Evolutionary conservation across 2,329 filamentous ascomycete genomes (phyloP), one percentile per base, ranked within the genome.

Genomic region (Verticillium nubilum): DNA sequence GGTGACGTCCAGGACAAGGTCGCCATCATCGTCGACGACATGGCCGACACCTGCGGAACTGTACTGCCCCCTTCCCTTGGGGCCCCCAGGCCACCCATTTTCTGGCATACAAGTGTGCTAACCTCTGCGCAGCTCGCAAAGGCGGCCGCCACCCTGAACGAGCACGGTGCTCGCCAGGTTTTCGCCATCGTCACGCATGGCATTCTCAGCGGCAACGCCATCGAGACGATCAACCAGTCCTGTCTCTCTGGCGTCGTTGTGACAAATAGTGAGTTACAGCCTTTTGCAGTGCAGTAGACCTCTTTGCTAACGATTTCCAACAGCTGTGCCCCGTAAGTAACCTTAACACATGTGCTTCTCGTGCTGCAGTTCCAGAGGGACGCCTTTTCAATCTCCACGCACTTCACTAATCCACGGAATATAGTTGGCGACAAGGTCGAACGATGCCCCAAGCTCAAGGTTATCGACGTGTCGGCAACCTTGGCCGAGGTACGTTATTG

Each of bases 111-210:
- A 3, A 15, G 35, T n/a, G 3, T 23, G 42, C 42, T 47, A n/a
- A 47, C 42, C 7, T 47, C 2, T 19, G 12, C n/a, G 42, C n/a
- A 47, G 52, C 78, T 83, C 42, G 79, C 78, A 73, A 98, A 97
- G 78, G 95, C 94, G 2, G 94, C 94, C 17, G 88, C 91, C 60
- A 94, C 93, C 0, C 85, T 97, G 58, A 91, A 94, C 74, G 84
- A 91, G 68, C 89, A 97, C 69, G 91, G 92, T 31, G 94, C 94
- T 1, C 86, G 86, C 65, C 87, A 96, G 70, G 92, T 96, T 33
- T 91, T 96, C 64, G 94, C 95, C 25, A 95, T 98, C 65, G 94
- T 98, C 60, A 97, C 94, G 1, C 93, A 97, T 71, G 93, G 92
- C 35, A 96, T 97, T 60, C 78, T 97, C 56, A 92, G 88, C 63